These are phyloP conservation scores for Ganoderma lingzhi DNA, from an alignment of 1,284 basidiomycete genomes.

Conservation along the genomic window DNA sequence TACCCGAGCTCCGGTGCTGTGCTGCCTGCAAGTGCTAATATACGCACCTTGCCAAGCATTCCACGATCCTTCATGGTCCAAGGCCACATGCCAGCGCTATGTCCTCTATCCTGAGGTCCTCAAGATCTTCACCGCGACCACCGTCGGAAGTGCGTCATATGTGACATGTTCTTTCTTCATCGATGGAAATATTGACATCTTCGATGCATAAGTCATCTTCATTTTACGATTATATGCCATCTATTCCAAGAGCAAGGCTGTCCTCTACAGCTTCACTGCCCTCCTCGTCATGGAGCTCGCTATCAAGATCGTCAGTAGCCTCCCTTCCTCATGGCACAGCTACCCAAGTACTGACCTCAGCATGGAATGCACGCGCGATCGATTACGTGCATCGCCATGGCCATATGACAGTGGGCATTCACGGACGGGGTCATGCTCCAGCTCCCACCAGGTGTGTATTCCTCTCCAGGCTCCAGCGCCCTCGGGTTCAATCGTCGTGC, in stretches of 20 bases:
- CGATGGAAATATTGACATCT: background rate
- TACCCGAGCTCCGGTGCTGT: background rate
- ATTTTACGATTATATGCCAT: slow-evolving; percentile 37
- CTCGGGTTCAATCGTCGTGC: background rate
- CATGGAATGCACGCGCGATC: slow-evolving; percentile 6
- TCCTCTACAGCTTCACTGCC: slow-evolving; percentile 29
- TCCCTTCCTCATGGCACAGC: background rate
- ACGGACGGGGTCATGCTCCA: slow-evolving; percentile 36
- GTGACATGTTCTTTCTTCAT: background rate
- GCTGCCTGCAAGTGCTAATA: slow-evolving; percentile 13
- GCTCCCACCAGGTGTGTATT: slow-evolving; percentile 36
- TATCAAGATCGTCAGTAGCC: slow-evolving; percentile 33
- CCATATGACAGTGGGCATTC: slow-evolving; percentile 36
- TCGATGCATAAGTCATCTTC: slow-evolving; percentile 33
- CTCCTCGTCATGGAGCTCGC: slow-evolving; percentile 31
- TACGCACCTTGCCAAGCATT: slow-evolving; percentile 29
- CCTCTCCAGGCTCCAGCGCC: background rate
- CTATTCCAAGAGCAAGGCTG: slow-evolving; percentile 31
- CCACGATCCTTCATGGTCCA: slow-evolving; percentile 37
- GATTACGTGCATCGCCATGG: slow-evolving; percentile 9
- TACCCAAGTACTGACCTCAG: background rate
- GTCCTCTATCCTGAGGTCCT: slow-evolving; percentile 39
- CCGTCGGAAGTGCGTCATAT: slow-evolving; percentile 34
- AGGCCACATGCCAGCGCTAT: slow-evolving; percentile 36
- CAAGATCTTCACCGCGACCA: slow-evolving; percentile 37